Evolutionary conservation across 1,139 yeast genomes (phyloP).

Genomic region (Magnusiomyces suaveolens): DNA sequence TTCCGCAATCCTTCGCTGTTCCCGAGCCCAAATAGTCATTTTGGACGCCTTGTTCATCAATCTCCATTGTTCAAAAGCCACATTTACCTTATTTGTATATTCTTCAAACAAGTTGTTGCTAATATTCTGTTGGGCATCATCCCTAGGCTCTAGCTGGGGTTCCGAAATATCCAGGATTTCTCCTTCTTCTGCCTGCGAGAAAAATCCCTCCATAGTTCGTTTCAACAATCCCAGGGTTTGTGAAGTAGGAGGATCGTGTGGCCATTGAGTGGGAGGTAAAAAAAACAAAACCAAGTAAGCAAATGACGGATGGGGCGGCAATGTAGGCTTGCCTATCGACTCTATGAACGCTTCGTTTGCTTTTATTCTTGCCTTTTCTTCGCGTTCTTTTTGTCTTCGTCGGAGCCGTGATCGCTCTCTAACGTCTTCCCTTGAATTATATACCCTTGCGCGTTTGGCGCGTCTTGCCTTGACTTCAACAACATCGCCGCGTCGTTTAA

Average conservation of each 20-base stretch:
- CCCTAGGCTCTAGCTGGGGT: neutral
- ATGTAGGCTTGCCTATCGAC: constrained; percentile 33
- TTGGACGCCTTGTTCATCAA: constrained; percentile 30
- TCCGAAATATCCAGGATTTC: neutral
- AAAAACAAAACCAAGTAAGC: constrained; percentile 41
- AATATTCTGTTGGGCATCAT: neutral
- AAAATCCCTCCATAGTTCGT: constrained; percentile 19
- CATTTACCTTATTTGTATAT: constrained; percentile 27
- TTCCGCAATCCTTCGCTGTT: constrained; percentile 38
- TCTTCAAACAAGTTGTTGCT: constrained; percentile 12
- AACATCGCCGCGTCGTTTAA: constrained; percentile 41
- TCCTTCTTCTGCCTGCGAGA: neutral
- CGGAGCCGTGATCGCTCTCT: constrained; percentile 35
- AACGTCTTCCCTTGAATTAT: constrained; percentile 40
- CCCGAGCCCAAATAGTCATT: constrained; percentile 37
- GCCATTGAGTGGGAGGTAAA: constrained; percentile 40
- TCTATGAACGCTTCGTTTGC: constrained; percentile 33
- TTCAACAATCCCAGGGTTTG: constrained; percentile 34
- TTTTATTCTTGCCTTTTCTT: constrained; percentile 31
- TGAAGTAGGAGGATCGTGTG: constrained; percentile 41
- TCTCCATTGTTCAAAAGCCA: constrained; percentile 40
- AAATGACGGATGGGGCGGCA: constrained; percentile 39
- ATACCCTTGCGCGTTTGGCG: constrained; percentile 34
- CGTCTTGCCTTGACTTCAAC: constrained; percentile 36
- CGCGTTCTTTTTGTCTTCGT: constrained; percentile 33